Conservation (phyloP, 371 early-diverging fungal species). For the Enteropsectra breve region DNA sequence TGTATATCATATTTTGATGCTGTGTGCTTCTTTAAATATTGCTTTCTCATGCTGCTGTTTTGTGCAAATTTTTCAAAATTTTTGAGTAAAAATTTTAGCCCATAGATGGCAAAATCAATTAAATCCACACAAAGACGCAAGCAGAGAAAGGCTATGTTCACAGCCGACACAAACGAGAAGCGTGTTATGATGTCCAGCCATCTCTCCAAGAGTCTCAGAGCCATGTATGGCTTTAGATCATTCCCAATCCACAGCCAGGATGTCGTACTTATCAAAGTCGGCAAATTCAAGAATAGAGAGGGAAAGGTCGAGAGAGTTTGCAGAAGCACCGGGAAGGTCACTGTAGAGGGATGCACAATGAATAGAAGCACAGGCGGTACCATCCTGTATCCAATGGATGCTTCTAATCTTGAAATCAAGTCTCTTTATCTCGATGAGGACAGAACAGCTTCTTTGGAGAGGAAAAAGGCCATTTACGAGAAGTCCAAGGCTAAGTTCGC, state of each 20-base stretch:
- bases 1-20: background rate
- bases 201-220: constrained; percentile 54
- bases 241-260: constrained; percentile 55
- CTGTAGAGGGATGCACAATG: constrained; percentile 52
- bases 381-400: constrained; percentile 48
- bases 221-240: constrained; percentile 50
- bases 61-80: constrained; percentile 15
- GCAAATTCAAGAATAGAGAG: constrained; percentile 51
- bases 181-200: constrained; percentile 48
- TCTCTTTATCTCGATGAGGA: constrained; percentile 50
- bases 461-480: constrained; percentile 35
- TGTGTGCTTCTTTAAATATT: background rate
- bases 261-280: constrained; percentile 51
- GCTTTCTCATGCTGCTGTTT: background rate
- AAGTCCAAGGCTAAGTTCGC: constrained; percentile 19
- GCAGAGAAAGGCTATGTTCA: constrained; percentile 58
- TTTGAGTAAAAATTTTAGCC: constrained; percentile 40
- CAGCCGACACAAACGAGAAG: constrained; percentile 45
- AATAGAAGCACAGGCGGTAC: constrained; percentile 49
- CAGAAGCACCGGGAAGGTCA: constrained; percentile 46
- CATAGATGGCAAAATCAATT: constrained; percentile 48
- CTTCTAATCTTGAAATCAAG: constrained; percentile 55
- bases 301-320: constrained; percentile 54
- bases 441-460: constrained; percentile 48
- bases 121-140: constrained; percentile 55